A percentile compares a stretch with the other conserved stretches of the same genome.
These are phyloP conservation scores for Rhizophagus clarus DNA, from an alignment of 192 early-diverging fungal species.

Conservation along the genomic window DNA sequence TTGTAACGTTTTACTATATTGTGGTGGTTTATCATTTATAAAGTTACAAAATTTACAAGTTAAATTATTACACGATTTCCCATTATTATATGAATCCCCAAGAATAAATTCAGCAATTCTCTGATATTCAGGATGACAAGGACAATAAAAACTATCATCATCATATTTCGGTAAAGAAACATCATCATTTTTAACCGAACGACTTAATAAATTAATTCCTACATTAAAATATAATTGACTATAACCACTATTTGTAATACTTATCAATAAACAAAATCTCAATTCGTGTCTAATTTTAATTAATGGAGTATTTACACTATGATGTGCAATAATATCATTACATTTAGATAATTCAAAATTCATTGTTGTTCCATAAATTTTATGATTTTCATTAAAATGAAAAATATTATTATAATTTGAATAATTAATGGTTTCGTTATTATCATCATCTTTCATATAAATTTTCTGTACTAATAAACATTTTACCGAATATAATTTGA, in stretches of 20 bases:
- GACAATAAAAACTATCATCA: slow-evolving; percentile 2
- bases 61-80: not conserved
- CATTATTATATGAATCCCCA: not conserved
- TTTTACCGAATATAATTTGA: not conserved
- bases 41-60: not conserved
- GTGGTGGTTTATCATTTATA: not conserved
- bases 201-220: not conserved
- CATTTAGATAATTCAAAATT: slow-evolving; percentile 18
- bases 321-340: not conserved
- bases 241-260: not conserved
- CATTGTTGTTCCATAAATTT: not conserved
- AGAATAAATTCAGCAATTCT: not conserved
- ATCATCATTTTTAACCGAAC: not conserved
- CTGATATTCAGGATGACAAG: slow-evolving; percentile 26
- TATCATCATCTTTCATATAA: not conserved
- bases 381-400: not conserved
- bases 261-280: not conserved
- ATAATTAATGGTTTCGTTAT: not conserved
- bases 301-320: not conserved
- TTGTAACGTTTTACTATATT: not conserved
- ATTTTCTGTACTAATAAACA: not conserved
- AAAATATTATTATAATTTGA: not conserved
- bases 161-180: slow-evolving; percentile 12
- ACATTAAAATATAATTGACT: not conserved
- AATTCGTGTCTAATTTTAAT: slow-evolving; percentile 15